Conservation (phyloP, 2,329 filamentous ascomycete species). For the Didymella pinodella region DNA sequence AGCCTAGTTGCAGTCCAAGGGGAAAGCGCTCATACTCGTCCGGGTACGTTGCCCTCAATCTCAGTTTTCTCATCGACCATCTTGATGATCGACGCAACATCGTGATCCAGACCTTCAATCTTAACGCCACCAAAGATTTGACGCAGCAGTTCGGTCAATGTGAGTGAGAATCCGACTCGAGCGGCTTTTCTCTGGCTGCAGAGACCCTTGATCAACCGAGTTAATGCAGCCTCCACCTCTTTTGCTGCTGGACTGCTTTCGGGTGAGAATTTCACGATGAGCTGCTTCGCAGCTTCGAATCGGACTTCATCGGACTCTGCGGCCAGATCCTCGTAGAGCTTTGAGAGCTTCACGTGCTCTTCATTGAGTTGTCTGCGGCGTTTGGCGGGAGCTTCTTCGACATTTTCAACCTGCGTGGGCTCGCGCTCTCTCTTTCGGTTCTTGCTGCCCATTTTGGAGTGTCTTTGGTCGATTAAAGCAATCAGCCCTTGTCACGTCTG, state of each 20-base stretch:
- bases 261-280: constrained; percentile 54
- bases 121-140: constrained; percentile 67
- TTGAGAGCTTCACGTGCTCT: constrained; percentile 53
- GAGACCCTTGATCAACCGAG: constrained; percentile 78
- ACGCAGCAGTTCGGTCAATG: constrained; percentile 79
- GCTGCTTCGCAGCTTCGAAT: constrained; percentile 55
- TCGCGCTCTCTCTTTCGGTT: constrained; percentile 42
- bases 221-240: constrained; percentile 52
- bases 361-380: constrained; percentile 50
- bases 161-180: constrained; percentile 86
- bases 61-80: constrained; percentile 63
- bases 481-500: neutral
- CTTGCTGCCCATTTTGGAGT: constrained; percentile 36
- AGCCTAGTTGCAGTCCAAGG: constrained; percentile 2
- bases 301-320: constrained; percentile 56
- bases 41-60: constrained; percentile 60
- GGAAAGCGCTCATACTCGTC: constrained; percentile 55
- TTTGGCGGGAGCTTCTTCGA: constrained; percentile 38
- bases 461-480: neutral
- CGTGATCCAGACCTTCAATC: constrained; percentile 48
- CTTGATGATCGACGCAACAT: constrained; percentile 56
- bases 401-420: constrained; percentile 23
- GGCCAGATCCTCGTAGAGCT: constrained; percentile 57
- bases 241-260: constrained; percentile 49
- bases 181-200: constrained; percentile 91